These are phyloP conservation scores for Zoysia japonica DNA, from an alignment of 176 grass and related monocot species.

Conservation along the genomic window DNA sequence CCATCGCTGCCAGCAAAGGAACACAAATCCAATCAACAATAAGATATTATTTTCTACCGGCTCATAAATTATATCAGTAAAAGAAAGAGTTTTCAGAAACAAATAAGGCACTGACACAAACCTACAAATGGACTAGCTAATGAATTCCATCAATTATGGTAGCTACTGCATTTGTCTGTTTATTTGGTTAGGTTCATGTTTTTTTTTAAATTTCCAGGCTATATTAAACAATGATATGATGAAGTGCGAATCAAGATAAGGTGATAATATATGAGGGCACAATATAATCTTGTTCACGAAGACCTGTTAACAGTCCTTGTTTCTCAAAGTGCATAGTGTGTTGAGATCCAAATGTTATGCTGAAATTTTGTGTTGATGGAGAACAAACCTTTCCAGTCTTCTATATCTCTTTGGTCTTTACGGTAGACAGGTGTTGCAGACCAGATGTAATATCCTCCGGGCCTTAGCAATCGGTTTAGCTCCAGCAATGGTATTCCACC, in stretches of 20 bases:
- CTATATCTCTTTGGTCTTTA: conserved; percentile 58
- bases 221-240: conserved; percentile 22
- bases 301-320: background rate
- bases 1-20: conserved; percentile 61
- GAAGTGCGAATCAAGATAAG: conserved; percentile 20
- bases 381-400: conserved; percentile 77
- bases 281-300: conserved; percentile 19
- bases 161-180: background rate
- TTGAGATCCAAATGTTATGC: conserved; percentile 1
- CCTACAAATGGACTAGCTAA: background rate
- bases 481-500: conserved; percentile 90
- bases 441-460: conserved; percentile 93
- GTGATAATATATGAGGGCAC: background rate
- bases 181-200: conserved; percentile 20
- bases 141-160: conserved; percentile 1
- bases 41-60: conserved; percentile 18
- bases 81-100: conserved; percentile 3
- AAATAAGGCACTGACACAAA: background rate
- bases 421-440: conserved; percentile 95
- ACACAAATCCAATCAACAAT: conserved; percentile 39
- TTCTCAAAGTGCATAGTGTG: conserved; percentile 23
- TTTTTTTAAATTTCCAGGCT: background rate
- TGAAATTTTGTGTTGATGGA: conserved; percentile 7
- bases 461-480: conserved; percentile 87
- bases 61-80: conserved; percentile 9